Evolutionary conservation across 2,329 filamentous ascomycete genomes (phyloP), one percentile per base, ranked within the genome.

Genomic region (Aurifilum marmelostoma): DNA sequence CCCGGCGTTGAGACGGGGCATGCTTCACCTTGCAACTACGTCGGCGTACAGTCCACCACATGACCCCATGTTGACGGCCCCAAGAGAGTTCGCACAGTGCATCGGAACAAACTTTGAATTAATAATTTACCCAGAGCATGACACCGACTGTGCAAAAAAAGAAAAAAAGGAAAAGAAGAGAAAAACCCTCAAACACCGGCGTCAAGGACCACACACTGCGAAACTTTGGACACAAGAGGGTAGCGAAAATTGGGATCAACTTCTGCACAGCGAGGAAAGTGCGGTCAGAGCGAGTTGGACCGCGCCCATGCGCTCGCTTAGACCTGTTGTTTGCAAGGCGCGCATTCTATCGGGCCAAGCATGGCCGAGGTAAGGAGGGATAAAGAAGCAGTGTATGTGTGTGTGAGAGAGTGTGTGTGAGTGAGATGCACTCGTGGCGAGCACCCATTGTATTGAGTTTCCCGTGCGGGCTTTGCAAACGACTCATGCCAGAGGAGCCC

Each of bases 241-340:
- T 47, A 47, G 43, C 43, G 43, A 47, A 47, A 24, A 52, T 52
- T 52, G n/a, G 50, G n/a, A 24, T 52, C 50, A 52, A n/a, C 50
- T 52, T 14, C n/a, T n/a, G 12, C 11, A 27, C n/a, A 27, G 21
- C 24, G 21, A 27, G n/a, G 3, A 9, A 27, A 27, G 24, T 52
- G 50, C 50, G 50, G 50, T 52, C 50, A n/a, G n/a, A n/a, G 9
- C 18, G 50, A 6, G n/a, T 27, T 24, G 9, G n/a, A 11, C 7
- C n/a, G 8, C 47, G n/a, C 47, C n/a, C 14, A 52, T 52, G 50
- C 50, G 24, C 50, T 52, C 50, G 50, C 50, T 52, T 12, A 27
- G n/a, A 52, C 4, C n/a, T 24, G 1, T 27, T 27, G 12, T 5
- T 27, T 12, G n/a, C n/a, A 27, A 24, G 50, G 14, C 50, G 27